phyloP scores from a whole-genome alignment of 1,139 yeast genomes.

The Saccharomycopsis phalli region DNA sequence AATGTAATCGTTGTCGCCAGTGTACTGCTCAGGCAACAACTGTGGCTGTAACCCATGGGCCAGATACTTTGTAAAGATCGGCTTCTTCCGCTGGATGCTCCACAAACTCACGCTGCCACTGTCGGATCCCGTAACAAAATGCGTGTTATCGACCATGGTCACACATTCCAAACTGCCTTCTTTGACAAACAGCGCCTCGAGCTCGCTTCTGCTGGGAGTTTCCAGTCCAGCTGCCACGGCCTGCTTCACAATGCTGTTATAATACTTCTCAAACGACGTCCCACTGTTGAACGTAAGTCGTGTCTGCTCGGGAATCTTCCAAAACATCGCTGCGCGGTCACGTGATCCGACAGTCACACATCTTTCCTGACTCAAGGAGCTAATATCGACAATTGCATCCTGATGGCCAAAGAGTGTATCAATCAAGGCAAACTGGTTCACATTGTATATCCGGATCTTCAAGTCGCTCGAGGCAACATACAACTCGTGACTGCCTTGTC shows the following conservation, averaged over 20 bases:
- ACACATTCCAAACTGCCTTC: constrained; percentile 93
- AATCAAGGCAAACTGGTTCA: constrained; percentile 79
- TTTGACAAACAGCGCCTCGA: constrained; percentile 34
- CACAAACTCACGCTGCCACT: constrained; percentile 83
- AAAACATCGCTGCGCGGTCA: constrained; percentile 88
- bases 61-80: constrained; percentile 54
- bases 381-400: constrained; percentile 73
- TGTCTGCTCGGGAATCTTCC: constrained; percentile 95
- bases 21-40: constrained; percentile 40
- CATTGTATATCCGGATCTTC: constrained; percentile 77
- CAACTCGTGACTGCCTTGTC: constrained; percentile 74
- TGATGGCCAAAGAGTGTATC: constrained; percentile 95
- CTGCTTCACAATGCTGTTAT: constrained; percentile 32
- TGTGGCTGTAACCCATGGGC: constrained; percentile 73
- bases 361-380: constrained; percentile 75
- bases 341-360: constrained; percentile 95
- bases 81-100: constrained; percentile 87
- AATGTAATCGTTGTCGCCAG: constrained; percentile 50
- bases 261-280: constrained; percentile 17
- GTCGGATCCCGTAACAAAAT: constrained; percentile 90
- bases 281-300: constrained; percentile 92
- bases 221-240: constrained; percentile 28
- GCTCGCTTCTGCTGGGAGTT: constrained; percentile 28
- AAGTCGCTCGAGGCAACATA: constrained; percentile 92
- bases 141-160: constrained; percentile 84